Evolutionary conservation across 2,329 filamentous ascomycete genomes (phyloP), one percentile per base, ranked within the genome.

Genomic region (Pezicula radicicola): DNA sequence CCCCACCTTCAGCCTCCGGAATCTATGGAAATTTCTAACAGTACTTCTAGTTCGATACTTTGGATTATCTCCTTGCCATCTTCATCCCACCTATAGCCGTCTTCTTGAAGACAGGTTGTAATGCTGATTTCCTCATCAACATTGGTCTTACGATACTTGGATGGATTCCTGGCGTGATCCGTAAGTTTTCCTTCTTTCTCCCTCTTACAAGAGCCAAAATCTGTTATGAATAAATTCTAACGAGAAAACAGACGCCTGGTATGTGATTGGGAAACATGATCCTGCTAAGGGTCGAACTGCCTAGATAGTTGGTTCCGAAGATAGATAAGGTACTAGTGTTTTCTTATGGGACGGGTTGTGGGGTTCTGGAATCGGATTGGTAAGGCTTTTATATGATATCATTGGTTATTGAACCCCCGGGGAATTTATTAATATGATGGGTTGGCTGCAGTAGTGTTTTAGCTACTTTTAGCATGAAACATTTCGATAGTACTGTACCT

Each of bases 41-140:
- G 9, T 15, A 6, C 12, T 13, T 16, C 10, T 27, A 64, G 63
- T 45, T 54, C 44, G 61, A 64, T 21, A 53, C 62, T 15, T 54
- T 55, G 39, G 50, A 59, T 48, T 66, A 66, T 55, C 40, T 66
- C 45, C 42, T 66, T 30, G 63, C 63, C 15, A 62, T 66, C 47
- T 57, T 66, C 49, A 30, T 66, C 1, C 63, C 63, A 18, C 53
- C 52, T 48, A 16, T 65, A 4, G 46, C 63, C 6, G 71, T 73
- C 18, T 68, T 72, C 50, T 53, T 74, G 16, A 66, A 68, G 49
- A 62, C 64, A 3, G 71, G 70, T 30, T 73, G 70, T 49, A 63
- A 63, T 25, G 64, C 63, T 6, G 70, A 74, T 45, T 59, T 74
- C 21, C 50, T 71, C 18, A 73, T 74, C 56, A 74, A 73, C 53